Evolutionary conservation across 192 early-diverging fungal genomes (phyloP), one percentile per base, ranked within the genome.

Genomic region (Entomortierella lignicola): DNA sequence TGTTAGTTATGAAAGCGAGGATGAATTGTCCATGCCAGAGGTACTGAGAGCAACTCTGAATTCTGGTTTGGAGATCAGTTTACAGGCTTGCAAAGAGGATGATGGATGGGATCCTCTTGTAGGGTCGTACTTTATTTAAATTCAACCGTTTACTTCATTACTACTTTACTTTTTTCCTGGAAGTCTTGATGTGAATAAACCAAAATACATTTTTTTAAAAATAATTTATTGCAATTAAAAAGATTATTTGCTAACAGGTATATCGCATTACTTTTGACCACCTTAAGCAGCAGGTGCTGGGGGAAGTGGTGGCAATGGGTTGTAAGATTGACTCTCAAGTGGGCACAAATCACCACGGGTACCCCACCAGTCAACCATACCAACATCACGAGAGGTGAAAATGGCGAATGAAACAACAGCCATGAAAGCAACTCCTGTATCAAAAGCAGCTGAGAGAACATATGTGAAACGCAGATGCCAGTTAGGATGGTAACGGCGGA

Each of bases 381-480:
- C 30, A 11, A 20, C 31, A 8, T 23, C 31, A 12, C 62, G 62
- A 21, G 29, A 39, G 7, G 62, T 63, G 60, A 84, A 69, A 25
- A 80, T 44, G 41, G 81, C 67, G 32, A 72, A 72, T 30, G 64
- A 2, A 80, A 50, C 10, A 62, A 52, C 13, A 53, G 52, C 10
- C 21, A 50, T n/a, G 62, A 63, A 63, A 12, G 85, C 86, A 15
- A 82, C 77, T 31, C 83, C 83, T n/a, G 83, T 80, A 47, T 85
- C 83, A 26, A 82, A 69, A 2, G 83, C 73, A 59, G 83, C 80
- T 23, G 86, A 88, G 13, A 89, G 61, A 20, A 91, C 87, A 74
- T 89, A 92, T 79, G 88, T 90, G 82, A 90, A 92, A 65, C 85
- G 85, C 44, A 63, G 58, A 84, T 88, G 89, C 88, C 87, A 88